Evolutionary conservation across 2,329 filamentous ascomycete species (phyloP).

Genomic region (Aureobasidium sp.): DNA sequence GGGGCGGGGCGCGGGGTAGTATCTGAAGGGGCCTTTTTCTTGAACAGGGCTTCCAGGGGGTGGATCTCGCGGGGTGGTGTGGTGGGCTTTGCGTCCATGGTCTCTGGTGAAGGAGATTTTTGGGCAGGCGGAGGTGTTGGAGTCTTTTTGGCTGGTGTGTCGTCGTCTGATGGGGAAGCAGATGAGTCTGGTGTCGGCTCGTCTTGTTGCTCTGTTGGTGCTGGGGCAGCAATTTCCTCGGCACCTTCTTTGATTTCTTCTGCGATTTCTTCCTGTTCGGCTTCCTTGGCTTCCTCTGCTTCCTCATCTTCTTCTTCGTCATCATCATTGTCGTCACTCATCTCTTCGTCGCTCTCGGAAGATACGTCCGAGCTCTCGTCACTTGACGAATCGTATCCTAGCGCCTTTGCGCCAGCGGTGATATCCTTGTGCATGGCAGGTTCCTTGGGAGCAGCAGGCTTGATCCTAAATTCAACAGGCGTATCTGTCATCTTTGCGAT

Average conservation of each 20-base stretch:
- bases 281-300: background rate
- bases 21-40: conserved; percentile 41
- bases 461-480: conserved; percentile 13
- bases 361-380: conserved; percentile 16
- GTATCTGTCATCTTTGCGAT: conserved; percentile 1
- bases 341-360: conserved; percentile 1
- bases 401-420: conserved; percentile 12
- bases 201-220: background rate
- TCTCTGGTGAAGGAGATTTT: background rate
- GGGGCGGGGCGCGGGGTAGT: conserved; percentile 34
- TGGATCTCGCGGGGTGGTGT: conserved; percentile 49
- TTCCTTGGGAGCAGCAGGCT: conserved; percentile 19
- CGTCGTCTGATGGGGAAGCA: background rate
- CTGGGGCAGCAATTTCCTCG: conserved; percentile 15
- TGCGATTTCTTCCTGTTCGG: background rate
- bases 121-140: background rate
- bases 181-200: background rate
- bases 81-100: background rate
- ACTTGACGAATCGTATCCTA: conserved; percentile 12
- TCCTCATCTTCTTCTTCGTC: conserved; percentile 1
- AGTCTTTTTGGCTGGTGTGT: background rate
- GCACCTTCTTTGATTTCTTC: conserved; percentile 22
- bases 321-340: conserved; percentile 2
- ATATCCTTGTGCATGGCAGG: conserved; percentile 5
- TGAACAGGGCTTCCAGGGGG: conserved; percentile 88